Conservation (phyloP, 225 moss, liverwort and hornwort genomes). For the Polytrichum formosum region DNA sequence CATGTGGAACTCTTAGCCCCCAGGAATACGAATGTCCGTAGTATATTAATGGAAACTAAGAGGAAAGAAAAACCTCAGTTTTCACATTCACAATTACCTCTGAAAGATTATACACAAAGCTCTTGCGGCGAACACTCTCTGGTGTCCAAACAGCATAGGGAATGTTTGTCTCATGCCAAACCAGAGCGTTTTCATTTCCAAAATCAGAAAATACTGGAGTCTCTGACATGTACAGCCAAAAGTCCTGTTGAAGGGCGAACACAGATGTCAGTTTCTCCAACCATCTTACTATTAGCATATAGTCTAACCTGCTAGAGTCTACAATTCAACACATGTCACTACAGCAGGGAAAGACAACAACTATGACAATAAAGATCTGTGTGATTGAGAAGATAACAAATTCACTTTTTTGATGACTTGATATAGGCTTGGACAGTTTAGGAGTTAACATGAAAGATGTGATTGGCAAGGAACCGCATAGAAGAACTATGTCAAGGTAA, state of each 20-base stretch:
- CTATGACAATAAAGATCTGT: too few species aligned
- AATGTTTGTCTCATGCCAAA: slow-evolving; percentile 84
- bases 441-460: too few species aligned
- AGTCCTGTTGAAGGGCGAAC: slow-evolving; percentile 50
- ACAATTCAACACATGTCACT: too few species aligned
- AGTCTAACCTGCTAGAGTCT: too few species aligned
- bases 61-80: not conserved
- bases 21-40: too few species aligned
- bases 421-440: too few species aligned
- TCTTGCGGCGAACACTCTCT: slow-evolving; percentile 49
- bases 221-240: slow-evolving; percentile 83
- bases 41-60: not conserved
- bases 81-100: slow-evolving; percentile 27
- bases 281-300: slow-evolving; percentile 2
- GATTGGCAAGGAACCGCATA: too few species aligned
- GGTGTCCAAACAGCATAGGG: slow-evolving; percentile 90
- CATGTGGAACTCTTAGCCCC: too few species aligned
- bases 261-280: not conserved
- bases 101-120: slow-evolving; percentile 49
- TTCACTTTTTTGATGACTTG: too few species aligned
- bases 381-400: too few species aligned
- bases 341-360: too few species aligned
- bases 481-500: too few species aligned
- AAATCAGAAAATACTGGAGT: slow-evolving; percentile 51
- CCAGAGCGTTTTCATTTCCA: slow-evolving; percentile 52